These are phyloP conservation scores for Cordyceps fumosorosea DNA, from an alignment of 2,329 filamentous ascomycete genomes.

Conservation along the genomic window DNA sequence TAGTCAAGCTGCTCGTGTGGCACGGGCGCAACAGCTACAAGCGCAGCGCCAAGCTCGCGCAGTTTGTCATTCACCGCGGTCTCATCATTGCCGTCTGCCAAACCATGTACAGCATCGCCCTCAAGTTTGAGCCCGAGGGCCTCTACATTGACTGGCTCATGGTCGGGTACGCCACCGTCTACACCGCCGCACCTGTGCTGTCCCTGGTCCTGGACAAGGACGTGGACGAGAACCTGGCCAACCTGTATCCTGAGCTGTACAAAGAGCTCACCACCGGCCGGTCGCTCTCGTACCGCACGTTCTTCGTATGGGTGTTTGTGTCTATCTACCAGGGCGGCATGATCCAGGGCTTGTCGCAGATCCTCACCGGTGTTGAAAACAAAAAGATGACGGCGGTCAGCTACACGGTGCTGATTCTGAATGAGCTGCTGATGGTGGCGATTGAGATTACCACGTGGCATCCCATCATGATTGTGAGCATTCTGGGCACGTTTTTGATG, in stretches of 20 bases:
- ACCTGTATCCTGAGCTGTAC: constrained; percentile 94
- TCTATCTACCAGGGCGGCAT: constrained; percentile 92
- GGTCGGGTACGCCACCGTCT: constrained; percentile 92
- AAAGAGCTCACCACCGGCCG: constrained; percentile 90
- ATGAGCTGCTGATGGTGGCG: constrained; percentile 95
- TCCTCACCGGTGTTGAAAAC: constrained; percentile 72
- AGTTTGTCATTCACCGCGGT: constrained; percentile 97
- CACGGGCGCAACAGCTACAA: constrained; percentile 98
- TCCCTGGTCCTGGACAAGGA: constrained; percentile 91
- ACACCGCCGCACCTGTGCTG: constrained; percentile 89
- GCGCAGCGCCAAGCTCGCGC: constrained; percentile 85
- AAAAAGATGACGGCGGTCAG: constrained; percentile 79
- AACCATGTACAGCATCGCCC: constrained; percentile 93
- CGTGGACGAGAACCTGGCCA: constrained; percentile 88
- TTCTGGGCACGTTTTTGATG: constrained; percentile 75
- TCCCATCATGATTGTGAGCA: constrained; percentile 77
- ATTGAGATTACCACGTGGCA: constrained; percentile 98
- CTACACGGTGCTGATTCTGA: constrained; percentile 86
- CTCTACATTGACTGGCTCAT: constrained; percentile 95
- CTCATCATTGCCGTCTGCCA: constrained; percentile 94
- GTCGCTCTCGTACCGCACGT: constrained; percentile 83
- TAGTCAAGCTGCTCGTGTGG: constrained; percentile 98
- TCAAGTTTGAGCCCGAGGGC: constrained; percentile 86
- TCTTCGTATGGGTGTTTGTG: constrained; percentile 94
- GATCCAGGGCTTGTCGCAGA: constrained; percentile 89